Base-by-base conservation (phyloP, 495 filamentous ascomycete genomes). In the Xylaria venustula region DNA sequence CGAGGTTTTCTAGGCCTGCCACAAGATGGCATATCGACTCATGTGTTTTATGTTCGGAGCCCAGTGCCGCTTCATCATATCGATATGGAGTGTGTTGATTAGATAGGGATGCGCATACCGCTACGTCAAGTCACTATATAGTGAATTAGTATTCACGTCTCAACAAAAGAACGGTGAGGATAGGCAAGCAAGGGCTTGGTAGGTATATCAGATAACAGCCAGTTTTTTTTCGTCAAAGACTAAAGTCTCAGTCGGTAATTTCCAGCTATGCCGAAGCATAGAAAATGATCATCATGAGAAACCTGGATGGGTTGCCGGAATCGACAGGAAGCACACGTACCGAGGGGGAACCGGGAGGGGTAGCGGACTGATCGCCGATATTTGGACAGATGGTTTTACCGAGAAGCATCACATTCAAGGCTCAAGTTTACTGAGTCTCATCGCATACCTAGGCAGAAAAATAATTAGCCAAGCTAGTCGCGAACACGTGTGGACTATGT, bases 1-100 rank as follows among this genome's bases (percentile, higher is more conserved):
- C 92, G 85, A 96, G 93, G 94, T 97, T 98, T 98, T 97, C 93
- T 97, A 97, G 91, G 94, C 93, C 93, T 96, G 91, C 91, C 93
- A 73, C 91, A 90, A 91, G 85, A 82, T 84, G 92, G 91, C 91
- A 80, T 94, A 78, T 96, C 91, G 87, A 75, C 79, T 92, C 90
- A 92, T 81, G 72, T 77, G 61, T 73, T 79, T 66, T 64, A 67
- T 75, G 71, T 80, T 98, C 93, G 91, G 93, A 96, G 94, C 95
- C 94, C 94, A 98, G 94, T 98, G 94, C 93, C 93, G 83, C 82
- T 91, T 96, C 93, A 97, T 98, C 93, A 91, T 89, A 68, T 68
- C 60, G 67, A 54, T 23, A 40, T 49, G 45, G 46, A 70, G n/a
- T 7, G 20, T 20, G 14, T 23, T 6, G 51, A 36, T 54, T 41